phyloP scores from a whole-genome alignment of 1,139 yeast genomes.

The Lodderomyces oxycetoniae region DNA sequence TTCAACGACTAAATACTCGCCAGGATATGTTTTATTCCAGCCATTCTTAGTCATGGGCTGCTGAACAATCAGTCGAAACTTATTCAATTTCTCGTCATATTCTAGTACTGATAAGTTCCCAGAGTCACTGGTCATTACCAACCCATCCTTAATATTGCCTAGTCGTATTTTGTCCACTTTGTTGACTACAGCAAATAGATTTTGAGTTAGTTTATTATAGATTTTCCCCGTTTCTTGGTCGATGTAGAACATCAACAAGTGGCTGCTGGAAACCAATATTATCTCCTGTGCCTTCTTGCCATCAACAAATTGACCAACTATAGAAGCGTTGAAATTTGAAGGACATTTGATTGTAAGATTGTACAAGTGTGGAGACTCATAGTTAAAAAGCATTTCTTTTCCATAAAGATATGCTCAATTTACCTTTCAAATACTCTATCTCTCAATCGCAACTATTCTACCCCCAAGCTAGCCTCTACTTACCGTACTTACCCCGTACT shows the following conservation, averaged over 20 bases:
- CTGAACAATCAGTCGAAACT: constrained; percentile 48
- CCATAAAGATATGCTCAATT: no score
- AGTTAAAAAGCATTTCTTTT: constrained; percentile 13
- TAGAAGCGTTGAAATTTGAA: constrained; percentile 46
- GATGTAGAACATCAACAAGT: constrained; percentile 47
- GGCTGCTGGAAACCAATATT: constrained; percentile 52
- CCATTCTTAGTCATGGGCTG: constrained; percentile 78
- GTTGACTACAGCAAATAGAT: constrained; percentile 59
- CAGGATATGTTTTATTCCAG: constrained; percentile 70
- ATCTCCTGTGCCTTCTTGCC: constrained; percentile 53
- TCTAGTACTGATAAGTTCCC: constrained; percentile 65
- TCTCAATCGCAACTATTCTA: no score
- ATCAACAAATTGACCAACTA: constrained; percentile 68
- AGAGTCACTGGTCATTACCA: constrained; percentile 76
- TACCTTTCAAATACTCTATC: no score
- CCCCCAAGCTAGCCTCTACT: no score
- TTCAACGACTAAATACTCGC: constrained; percentile 70
- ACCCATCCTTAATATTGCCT: constrained; percentile 41
- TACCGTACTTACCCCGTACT: no score
- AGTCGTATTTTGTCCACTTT: constrained; percentile 46
- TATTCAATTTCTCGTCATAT: constrained; percentile 33
- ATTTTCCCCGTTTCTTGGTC: constrained; percentile 57
- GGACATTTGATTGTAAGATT: constrained; percentile 63
- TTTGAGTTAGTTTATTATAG: constrained; percentile 35
- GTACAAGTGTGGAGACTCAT: constrained; percentile 53